Base-by-base conservation (phyloP, 2,329 filamentous ascomycete species). In the Curvularia sp. region DNA sequence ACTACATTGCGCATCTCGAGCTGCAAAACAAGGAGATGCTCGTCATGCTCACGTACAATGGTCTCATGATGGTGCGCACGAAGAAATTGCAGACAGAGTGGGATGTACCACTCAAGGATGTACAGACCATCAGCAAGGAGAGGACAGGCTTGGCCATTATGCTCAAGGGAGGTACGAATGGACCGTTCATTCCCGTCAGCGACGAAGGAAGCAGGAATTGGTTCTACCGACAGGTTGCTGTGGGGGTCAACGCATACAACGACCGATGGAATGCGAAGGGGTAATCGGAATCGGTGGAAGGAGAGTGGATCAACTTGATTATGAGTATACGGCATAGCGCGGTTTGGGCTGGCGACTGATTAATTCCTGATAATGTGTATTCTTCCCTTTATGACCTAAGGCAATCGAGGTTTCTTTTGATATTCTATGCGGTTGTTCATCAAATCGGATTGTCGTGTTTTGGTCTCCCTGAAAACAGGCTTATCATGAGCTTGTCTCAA, bases 71-170 rank as follows among this genome's bases (percentile, higher is more conserved):
- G 55, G 91, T 99, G 61, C 87, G 93, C 67, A 92, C 91, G 50
- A 90, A 93, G 80, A 89, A 90, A 73, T 82, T 99, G 70, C 89
- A 87, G 52, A 93, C 89, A 18, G 94, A 98, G 78, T 99, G 95
- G 95, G 95, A 99, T 72, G 92, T 98, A 10, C 91, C 92, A 25
- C 83, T 99, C 65, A 97, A 95, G 73, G 95, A 99, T 75, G 87
- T 99, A 19, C 93, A 98, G 82, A 98, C 93, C 0, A 98, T 99
- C 65, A 91, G 89, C 45, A 99, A 98, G 81, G 96, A 99, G 82
- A 84, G 95, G 51, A 99, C 95, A 0, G 96, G 95, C 0, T 87
- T 99, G 79, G 93, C 91, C 66, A 86, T 99, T 61, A 89, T 91
- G 46, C 80, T 98, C 65, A 90, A 96, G 67, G 94, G 93, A 10